Percentiles rank a stretch among this genome's conserved stretches.
Conservation (phyloP, 805 yeast genomes). For the Ogataea salicorniae region DNA sequence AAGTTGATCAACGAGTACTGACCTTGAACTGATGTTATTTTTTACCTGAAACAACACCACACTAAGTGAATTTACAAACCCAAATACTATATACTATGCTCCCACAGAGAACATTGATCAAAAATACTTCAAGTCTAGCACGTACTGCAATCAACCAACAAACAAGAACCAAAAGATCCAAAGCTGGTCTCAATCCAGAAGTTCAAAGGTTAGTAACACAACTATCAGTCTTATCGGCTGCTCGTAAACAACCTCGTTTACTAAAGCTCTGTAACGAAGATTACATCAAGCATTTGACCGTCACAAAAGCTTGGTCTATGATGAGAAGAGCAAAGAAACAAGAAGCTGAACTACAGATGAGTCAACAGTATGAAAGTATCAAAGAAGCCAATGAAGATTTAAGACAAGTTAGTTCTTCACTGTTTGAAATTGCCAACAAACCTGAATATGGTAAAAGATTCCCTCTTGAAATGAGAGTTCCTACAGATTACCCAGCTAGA, state of each 20-base stretch:
- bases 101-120: neutral
- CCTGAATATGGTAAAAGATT: slow-evolving; percentile 56
- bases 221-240: slow-evolving; percentile 79
- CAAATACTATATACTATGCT: neutral
- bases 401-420: slow-evolving; percentile 41
- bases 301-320: slow-evolving; percentile 76
- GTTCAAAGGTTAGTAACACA: slow-evolving; percentile 36
- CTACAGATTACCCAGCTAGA: slow-evolving; percentile 85
- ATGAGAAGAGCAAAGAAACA: slow-evolving; percentile 49
- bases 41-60: too few relatives aligned
- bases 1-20: neutral
- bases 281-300: slow-evolving; percentile 74
- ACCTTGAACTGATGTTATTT: neutral
- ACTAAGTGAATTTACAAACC: neutral
- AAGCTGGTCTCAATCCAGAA: slow-evolving; percentile 27
- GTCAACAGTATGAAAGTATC: slow-evolving; percentile 61
- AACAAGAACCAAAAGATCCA: slow-evolving; percentile 35
- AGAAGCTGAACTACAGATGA: slow-evolving; percentile 38
- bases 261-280: slow-evolving; percentile 76
- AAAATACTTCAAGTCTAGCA: neutral
- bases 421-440: slow-evolving; percentile 59
- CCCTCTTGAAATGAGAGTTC: slow-evolving; percentile 80
- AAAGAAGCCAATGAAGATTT: slow-evolving; percentile 70
- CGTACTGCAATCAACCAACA: slow-evolving; percentile 26
- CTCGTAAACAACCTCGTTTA: slow-evolving; percentile 81